Evolutionary conservation across 768 basidiomycete genomes (phyloP).

Genomic region (Auricularia sp.): DNA sequence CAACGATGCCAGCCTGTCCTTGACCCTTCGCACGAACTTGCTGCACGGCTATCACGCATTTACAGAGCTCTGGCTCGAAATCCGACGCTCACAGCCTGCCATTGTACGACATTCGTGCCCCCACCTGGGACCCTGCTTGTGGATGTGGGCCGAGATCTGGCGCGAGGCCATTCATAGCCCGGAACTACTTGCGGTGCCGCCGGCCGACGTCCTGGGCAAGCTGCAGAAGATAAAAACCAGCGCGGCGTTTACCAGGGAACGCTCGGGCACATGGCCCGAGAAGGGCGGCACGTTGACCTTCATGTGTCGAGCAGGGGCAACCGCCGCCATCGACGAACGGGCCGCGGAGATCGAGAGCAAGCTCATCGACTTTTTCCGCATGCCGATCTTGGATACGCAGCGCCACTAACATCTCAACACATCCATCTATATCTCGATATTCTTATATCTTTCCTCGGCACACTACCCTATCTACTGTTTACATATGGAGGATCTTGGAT

Average conservation of each 20-base stretch:
- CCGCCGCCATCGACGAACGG: not conserved
- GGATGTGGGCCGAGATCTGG: not conserved
- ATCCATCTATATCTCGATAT: too few relatives aligned
- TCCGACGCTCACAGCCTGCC: not conserved
- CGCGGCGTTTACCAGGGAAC: not conserved
- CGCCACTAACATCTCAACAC: too few relatives aligned
- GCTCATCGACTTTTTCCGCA: not conserved
- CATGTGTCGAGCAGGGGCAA: not conserved
- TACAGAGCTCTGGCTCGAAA: not conserved
- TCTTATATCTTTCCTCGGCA: too few relatives aligned
- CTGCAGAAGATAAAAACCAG: not conserved
- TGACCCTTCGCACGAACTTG: not conserved
- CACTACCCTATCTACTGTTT: too few relatives aligned
- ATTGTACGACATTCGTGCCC: not conserved
- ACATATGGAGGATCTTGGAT: too few relatives aligned
- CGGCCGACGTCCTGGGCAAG: not conserved
- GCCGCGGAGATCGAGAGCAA: not conserved
- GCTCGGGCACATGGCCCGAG: not conserved
- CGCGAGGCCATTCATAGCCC: not conserved
- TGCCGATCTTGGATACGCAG: not conserved
- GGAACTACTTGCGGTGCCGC: not conserved
- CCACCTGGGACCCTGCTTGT: not conserved
- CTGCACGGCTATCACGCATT: not conserved
- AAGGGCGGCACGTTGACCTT: not conserved
- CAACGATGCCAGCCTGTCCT: not conserved